A percentile compares a stretch with the other conserved stretches of the same genome.
phyloP scores from a whole-genome alignment of 768 basidiomycete genomes.

The Omphalotus guepiniiformis region DNA sequence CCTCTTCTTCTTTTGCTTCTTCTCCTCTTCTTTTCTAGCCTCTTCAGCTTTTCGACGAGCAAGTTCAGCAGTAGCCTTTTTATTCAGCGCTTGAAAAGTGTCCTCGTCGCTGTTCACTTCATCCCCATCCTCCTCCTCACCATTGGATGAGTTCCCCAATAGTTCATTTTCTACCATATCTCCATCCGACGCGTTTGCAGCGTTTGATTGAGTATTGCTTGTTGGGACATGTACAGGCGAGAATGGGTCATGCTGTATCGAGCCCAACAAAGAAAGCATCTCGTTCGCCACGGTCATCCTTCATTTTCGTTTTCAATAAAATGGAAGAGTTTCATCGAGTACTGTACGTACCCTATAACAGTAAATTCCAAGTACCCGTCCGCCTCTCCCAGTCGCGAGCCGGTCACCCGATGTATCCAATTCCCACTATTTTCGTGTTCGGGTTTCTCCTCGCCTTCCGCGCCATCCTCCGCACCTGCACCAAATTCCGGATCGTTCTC shows the following conservation, averaged over 20 bases:
- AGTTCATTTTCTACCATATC: constrained; percentile 4
- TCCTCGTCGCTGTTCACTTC: constrained; percentile 9
- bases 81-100: constrained; percentile 15
- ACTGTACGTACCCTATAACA: constrained; percentile 71
- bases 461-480: constrained; percentile 25
- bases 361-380: constrained; percentile 75
- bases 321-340: neutral
- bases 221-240: constrained; percentile 50
- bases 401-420: constrained; percentile 77
- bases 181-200: constrained; percentile 15
- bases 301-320: constrained; percentile 11
- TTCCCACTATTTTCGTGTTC: constrained; percentile 52
- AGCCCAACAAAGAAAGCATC: constrained; percentile 87
- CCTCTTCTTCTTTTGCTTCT: constrained; percentile 21
- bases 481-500: constrained; percentile 78
- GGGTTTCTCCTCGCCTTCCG: constrained; percentile 21
- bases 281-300: constrained; percentile 89
- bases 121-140: constrained; percentile 9
- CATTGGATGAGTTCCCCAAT: constrained; percentile 4
- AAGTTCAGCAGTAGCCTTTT: constrained; percentile 8
- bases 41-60: constrained; percentile 11
- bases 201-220: constrained; percentile 11
- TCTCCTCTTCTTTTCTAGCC: constrained; percentile 21
- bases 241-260: constrained; percentile 74
- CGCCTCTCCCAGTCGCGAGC: constrained; percentile 61